phyloP scores from a whole-genome alignment of 345 rosid species.

The Salix dunnii region DNA sequence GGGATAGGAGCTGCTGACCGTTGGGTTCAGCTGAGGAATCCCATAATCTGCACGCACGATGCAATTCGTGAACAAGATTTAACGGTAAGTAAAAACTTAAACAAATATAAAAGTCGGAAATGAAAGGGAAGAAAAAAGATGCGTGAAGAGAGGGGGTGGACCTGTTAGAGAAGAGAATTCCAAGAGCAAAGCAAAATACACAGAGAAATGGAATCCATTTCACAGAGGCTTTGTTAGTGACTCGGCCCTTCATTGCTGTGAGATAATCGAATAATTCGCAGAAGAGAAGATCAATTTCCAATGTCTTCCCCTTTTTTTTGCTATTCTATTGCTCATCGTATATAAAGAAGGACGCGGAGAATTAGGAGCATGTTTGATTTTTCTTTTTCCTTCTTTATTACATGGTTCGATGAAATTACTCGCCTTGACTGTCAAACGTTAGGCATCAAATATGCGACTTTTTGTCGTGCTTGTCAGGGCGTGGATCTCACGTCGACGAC shows the following conservation, averaged over 20 bases:
- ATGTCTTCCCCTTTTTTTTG: not conserved
- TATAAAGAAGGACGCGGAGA: too few species aligned
- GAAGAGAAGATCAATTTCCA: not conserved
- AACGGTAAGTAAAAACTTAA: not conserved
- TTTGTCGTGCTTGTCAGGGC: not conserved
- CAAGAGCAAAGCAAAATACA: conserved; percentile 63
- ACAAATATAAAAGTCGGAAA: not conserved
- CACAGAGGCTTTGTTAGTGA: conserved; percentile 41
- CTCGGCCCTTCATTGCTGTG: conserved; percentile 60
- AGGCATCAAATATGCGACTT: not conserved
- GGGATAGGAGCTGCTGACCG: conserved; percentile 50
- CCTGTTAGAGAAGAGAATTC: conserved; percentile 72
- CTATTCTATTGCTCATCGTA: not conserved
- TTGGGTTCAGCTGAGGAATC: conserved; percentile 40
- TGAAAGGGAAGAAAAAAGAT: not conserved
- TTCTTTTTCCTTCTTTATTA: not conserved
- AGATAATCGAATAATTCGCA: not conserved
- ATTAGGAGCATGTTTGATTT: not conserved
- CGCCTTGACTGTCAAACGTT: not conserved
- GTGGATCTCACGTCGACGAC: conserved; percentile 5
- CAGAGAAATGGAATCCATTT: conserved; percentile 84
- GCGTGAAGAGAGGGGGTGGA: conserved; percentile 8
- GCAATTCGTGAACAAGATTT: not conserved
- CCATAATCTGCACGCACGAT: conserved; percentile 48
- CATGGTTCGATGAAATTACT: not conserved